phyloP scores from a whole-genome alignment of 2,329 filamentous ascomycete genomes.

The Aspergillus quadrilineatus region DNA sequence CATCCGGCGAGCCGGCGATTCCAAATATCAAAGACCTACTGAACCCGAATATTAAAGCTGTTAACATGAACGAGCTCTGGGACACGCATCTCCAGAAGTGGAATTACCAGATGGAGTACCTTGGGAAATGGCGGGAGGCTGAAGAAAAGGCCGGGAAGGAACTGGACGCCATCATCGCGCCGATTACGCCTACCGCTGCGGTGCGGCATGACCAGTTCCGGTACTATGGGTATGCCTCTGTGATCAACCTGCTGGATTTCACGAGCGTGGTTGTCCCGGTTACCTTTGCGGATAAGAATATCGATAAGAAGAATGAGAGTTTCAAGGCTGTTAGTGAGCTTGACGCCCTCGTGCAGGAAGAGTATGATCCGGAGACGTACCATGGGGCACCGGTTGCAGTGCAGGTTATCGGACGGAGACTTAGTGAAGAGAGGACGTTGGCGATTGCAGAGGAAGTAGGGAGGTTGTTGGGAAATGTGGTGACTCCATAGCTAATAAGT shows the following conservation, averaged over 20 bases:
- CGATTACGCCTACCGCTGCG: constrained; percentile 41
- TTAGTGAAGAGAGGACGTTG: constrained; percentile 48
- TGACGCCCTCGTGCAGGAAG: constrained; percentile 45
- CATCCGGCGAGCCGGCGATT: constrained; percentile 40
- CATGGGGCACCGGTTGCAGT: constrained; percentile 46
- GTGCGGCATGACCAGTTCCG: constrained; percentile 35
- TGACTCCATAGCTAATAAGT: not conserved
- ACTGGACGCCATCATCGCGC: constrained; percentile 42
- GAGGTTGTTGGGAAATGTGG: not conserved
- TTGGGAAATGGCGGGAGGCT: constrained; percentile 28
- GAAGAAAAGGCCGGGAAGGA: constrained; percentile 23
- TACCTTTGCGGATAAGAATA: constrained; percentile 41
- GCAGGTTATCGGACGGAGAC: constrained; percentile 46
- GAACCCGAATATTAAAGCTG: constrained; percentile 17
- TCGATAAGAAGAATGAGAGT: constrained; percentile 28
- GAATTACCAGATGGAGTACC: constrained; percentile 36
- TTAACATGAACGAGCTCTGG: constrained; percentile 19
- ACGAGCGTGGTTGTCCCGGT: constrained; percentile 48
- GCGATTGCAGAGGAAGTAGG: constrained; percentile 35
- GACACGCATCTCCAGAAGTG: constrained; percentile 32
- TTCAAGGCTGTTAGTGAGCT: constrained; percentile 1
- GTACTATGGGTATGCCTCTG: constrained; percentile 31
- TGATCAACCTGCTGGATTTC: constrained; percentile 42
- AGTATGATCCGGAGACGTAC: constrained; percentile 49
- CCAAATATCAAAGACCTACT: constrained; percentile 31